Evolutionary conservation across 2,329 filamentous ascomycete species (phyloP), one percentile per base, ranked within the genome.

Genomic region (Berkeleyomyces rouxiae): DNA sequence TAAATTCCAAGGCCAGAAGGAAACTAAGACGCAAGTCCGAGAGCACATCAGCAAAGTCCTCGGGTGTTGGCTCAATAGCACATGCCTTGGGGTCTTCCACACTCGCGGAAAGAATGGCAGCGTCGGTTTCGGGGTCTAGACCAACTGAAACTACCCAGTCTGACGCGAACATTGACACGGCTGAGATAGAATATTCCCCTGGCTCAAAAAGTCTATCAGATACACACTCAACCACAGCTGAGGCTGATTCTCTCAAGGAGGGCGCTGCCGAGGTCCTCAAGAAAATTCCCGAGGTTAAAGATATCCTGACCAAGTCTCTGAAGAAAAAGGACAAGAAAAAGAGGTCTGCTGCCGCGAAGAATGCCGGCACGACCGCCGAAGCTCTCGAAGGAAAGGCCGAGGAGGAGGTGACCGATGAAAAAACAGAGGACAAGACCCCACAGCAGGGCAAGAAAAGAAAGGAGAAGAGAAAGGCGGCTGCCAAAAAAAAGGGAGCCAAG

Each of bases 201-300:
- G 7, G 11, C 5, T 3, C n/a, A n/a, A 39, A 62, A 53, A 33
- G 37, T 13, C 9, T 3, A 11, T 1, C 33, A 11, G 39, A 55
- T 44, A 49, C 37, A 16, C 2, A 1, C 4, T 11, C 4, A 37
- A 13, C 7, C 3, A 37, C 4, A 10, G 37, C 57, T 4, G 57
- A 59, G n/a, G 42, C 57, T n/a, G 60, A 64, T 7, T 37, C 47
- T 40, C 43, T 64, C 16, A 64, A 62, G 33, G 62, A 66, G 40
- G 64, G 62, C 36, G 65, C 64, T 5, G 62, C 60, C 3, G 49
- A 61, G 58, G 64, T 66, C 10, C 55, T 66, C 13, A 61, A 63
- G 44, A 58, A 58, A 23, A 60, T 65, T 10, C 53, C 62, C 7
- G 58, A 63, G 53, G 57, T 37, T 11, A 46, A 64, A 43, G 61